Conservation (phyloP, 306 rosid genomes). For the Adenanthera pavonina region DNA sequence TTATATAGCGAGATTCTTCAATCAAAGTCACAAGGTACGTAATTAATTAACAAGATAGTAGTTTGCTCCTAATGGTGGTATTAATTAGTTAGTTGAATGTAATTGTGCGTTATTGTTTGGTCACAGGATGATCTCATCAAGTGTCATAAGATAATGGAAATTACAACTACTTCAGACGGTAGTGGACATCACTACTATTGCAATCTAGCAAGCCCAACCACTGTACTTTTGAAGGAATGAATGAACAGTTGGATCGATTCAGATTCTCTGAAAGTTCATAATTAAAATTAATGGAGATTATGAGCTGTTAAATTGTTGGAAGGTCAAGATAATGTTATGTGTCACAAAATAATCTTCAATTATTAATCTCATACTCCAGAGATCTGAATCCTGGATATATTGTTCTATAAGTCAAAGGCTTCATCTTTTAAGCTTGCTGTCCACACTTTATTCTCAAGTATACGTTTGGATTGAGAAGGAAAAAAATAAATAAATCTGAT, state of each 20-base stretch:
- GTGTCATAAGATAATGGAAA: conserved; percentile 52
- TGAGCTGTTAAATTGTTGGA: background rate
- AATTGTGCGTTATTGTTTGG: background rate
- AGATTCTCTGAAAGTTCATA: background rate
- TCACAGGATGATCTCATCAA: conserved; percentile 47
- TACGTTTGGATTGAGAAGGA: no score
- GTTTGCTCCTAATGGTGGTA: background rate
- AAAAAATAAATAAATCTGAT: no score
- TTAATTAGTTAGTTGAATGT: background rate
- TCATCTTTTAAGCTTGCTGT: background rate
- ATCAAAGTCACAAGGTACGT: conserved; percentile 50
- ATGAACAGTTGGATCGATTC: background rate
- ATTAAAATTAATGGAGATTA: background rate
- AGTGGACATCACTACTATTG: background rate
- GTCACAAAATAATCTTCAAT: background rate
- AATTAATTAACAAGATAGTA: background rate
- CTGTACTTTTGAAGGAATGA: conserved; percentile 47
- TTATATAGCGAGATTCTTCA: conserved; percentile 37
- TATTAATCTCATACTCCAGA: background rate
- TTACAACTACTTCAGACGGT: conserved; percentile 5
- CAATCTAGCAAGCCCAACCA: conserved; percentile 60
- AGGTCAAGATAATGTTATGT: background rate
- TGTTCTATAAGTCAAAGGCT: no score
- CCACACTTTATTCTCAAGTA: no score
- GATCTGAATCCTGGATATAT: no score